Evolutionary conservation across 139 green algal species (phyloP).

Genomic region (Diplosphaera chodatii): DNA sequence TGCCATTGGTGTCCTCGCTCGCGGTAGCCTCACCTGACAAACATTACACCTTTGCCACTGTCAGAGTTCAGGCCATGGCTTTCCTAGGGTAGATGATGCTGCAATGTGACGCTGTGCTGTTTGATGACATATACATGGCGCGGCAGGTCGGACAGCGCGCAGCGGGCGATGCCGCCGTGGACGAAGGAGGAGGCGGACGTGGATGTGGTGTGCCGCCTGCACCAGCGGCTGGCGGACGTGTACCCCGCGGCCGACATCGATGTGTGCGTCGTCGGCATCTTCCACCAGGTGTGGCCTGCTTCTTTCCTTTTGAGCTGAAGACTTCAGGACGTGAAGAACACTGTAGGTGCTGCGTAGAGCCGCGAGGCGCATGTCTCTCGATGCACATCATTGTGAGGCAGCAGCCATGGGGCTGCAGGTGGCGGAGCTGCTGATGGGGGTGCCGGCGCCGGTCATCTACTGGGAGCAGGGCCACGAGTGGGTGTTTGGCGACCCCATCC

Average conservation of each 20-base stretch:
- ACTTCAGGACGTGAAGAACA: no score
- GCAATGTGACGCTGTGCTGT: no score
- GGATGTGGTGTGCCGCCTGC: slow-evolving; percentile 38
- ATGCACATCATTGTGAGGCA: no score
- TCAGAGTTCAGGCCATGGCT: no score
- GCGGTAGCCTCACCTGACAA: no score
- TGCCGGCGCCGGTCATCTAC: slow-evolving; percentile 47
- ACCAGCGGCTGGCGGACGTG: slow-evolving; percentile 47
- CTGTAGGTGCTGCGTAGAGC: no score
- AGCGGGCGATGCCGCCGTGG: slow-evolving; percentile 52
- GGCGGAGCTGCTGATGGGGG: slow-evolving; percentile 53
- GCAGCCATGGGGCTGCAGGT: no score
- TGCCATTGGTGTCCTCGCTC: no score
- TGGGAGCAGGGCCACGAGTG: slow-evolving; percentile 74
- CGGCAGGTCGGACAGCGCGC: slow-evolving; percentile 36
- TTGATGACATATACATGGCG: not conserved
- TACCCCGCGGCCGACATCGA: slow-evolving; percentile 45
- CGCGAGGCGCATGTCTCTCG: no score
- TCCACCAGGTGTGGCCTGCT: slow-evolving; percentile 46
- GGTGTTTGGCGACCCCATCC: slow-evolving; percentile 61
- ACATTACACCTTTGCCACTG: no score
- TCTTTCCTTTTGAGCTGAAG: not conserved
- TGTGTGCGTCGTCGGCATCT: slow-evolving; percentile 63
- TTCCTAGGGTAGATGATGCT: no score
- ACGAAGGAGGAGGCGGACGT: slow-evolving; percentile 34